Base-by-base conservation (phyloP, 768 basidiomycete genomes). In the Hericium alpestre region DNA sequence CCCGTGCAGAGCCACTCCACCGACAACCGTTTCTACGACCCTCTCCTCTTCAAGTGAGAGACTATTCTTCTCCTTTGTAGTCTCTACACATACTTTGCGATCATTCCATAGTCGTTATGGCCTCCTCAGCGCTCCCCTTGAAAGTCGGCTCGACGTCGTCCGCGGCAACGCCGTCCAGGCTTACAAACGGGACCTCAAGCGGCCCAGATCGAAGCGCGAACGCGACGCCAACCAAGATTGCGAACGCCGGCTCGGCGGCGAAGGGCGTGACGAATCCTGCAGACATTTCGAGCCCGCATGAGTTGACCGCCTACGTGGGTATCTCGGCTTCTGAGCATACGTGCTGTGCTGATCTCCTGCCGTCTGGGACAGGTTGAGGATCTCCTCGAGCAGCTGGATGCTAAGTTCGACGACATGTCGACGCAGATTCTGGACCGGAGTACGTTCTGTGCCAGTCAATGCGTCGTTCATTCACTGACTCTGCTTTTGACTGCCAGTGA, bases 391-490 rank as follows among this genome's bases (percentile, higher is more conserved):
- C 87, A 93, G 64, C 76, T 96, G n/a, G 93, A 96, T 65, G 64
- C 79, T 51, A 90, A 90, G 61, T 95, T 96, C 65, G 91, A 95
- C 64, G 87, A 92, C 54, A 94, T 94, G 91, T 94, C 92, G 37
- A 76, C 77, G 18, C 88, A 94, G 68, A 90, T 96, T 60, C 77
- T 95, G 59, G 86, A 90, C 57, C 77, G 86, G 64, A 90, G 88
- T 91, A 66, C 63, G 86, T 78, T 51, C 43, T 52, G 48, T 18
- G 32, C 49, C 46, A 32, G 32, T 10, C 6, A 10, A 56, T 15
- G 41, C 56, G 48, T 51, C 48, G 11, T 61, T 54, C 39, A 51
- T 55, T 55, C 8, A 6, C 32, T 32, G 32, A 32, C 25, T 43
- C 32, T 57, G 25, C 22, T 53, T 55, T 38, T 50, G 40, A n/a